Base-by-base conservation (phyloP, 192 early-diverging fungal species). In the Coemansia aciculifera region DNA sequence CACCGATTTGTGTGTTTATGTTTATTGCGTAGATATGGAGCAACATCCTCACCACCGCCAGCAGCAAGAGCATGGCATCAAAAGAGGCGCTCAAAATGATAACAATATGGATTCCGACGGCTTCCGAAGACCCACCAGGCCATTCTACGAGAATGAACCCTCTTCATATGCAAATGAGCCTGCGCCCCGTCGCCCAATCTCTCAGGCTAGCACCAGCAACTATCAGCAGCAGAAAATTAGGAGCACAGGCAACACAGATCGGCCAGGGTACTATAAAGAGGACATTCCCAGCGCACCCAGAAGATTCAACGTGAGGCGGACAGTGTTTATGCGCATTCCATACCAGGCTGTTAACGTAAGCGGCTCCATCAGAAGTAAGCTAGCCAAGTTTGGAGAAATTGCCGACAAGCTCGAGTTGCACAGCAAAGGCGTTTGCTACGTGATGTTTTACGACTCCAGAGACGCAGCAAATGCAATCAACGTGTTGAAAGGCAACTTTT, bases 391-490 rank as follows among this genome's bases (percentile, higher is more conserved):
- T 59, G 77, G 77, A n/a, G 71, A 70, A n/a, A 54, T 79, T 13
- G 68, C 68, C 1, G 66, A 68, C n/a, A 66, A 68, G 32, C 52
- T 62, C 10, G 46, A 71, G 39, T 12, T 71, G 32, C 56, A 21
- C 2, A 62, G 43, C 39, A 69, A 38, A 3, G 54, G 62, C 19
- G 70, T 79, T 27, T 73, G 77, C 60, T 79, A 79, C 60, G 77
- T 79, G n/a, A 64, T 65, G 65, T 79, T 64, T 34, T 71, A 65
- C 59, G 77, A 79, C 37, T 79, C 72, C 8, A 61, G 77, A 11
- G 43, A 48, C 15, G 72, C 64, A 12, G 31, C 52, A 21, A 29
- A 59, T 5, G 77, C 68, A 4, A 37, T 65, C 12, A 19, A 21
- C 12, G 29, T 61, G 23, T 27, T 49, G 12, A 54, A 42, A 10